Evolutionary conservation across 345 rosid genomes (phyloP), one percentile per base, ranked within the genome.

Genomic region (Microcos paniculata): DNA sequence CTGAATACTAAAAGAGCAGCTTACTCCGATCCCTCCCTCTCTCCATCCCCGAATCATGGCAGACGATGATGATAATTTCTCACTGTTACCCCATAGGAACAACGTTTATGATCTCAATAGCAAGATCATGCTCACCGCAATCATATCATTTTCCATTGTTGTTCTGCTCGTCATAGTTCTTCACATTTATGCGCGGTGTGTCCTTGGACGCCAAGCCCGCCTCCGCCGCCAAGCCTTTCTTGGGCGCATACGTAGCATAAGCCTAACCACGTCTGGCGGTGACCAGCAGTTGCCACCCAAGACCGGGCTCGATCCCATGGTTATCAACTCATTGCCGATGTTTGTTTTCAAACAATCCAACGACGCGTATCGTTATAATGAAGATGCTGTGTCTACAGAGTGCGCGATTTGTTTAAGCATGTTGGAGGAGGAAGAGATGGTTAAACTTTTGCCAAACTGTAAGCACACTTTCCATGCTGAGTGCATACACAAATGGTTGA

Each of bases 401-500:
- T 92, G 98, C 51, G 19, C 91, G 13, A 93, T 94, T 53, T 94
- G 97, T 78, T 75, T 92, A 76, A 90, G 90, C 81, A 18, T 72
- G 62, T 81, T 94, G 7, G 91, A 89, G 57, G 92, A 89, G 45
- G 84, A 87, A 72, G 96, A 92, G 59, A 87, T 77, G 59, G 96
- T 77, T 0, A 85, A 90, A 79, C 42, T 82, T 66, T 75, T 94
- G 42, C 98, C 98, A 1, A 91, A 90, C 31, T 94, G 96, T 71
- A 87, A 85, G 56, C 98, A 92, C 76, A 78, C 79, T n/a, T 94
- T 94, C 72, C 97, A 92, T 42, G 88, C 81, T 0, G 83, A 78
- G 48, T 94, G 98, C 71, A 81, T 94, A 10, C 93, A 94, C 73
- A 81, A 74, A 62, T 94, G 97, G 98, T 67, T 94, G 42, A 48